Percentiles rank a stretch among this genome's conserved stretches.
phyloP scores from a whole-genome alignment of 257 asterid species.

The Solanum tacnaense region DNA sequence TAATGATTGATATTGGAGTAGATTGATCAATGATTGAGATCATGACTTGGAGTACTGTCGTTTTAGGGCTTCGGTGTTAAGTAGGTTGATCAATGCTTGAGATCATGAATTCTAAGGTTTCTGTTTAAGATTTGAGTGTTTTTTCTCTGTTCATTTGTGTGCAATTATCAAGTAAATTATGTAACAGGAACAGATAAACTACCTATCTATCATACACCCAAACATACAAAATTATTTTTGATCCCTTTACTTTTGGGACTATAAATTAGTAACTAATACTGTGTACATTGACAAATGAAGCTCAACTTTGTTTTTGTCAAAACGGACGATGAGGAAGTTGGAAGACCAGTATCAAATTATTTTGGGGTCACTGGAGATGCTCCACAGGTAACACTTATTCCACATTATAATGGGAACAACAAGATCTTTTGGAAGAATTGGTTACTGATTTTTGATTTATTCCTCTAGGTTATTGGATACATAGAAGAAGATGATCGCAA shows the following conservation, averaged over 20 bases:
- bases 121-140: neutral
- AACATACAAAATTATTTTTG: too few species aligned
- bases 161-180: neutral
- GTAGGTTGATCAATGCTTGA: neutral
- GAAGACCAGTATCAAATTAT: constrained; percentile 81
- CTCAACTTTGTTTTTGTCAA: constrained; percentile 65
- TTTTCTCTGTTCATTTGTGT: neutral
- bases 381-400: constrained; percentile 42
- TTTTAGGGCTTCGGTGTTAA: neutral
- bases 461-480: constrained; percentile 61
- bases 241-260: neutral
- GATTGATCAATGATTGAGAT: neutral
- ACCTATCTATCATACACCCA: neutral
- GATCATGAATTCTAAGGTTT: neutral
- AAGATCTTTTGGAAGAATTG: neutral
- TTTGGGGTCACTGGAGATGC: constrained; percentile 68
- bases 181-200: neutral
- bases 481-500: constrained; percentile 43
- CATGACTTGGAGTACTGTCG: neutral
- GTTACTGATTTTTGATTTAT: neutral
- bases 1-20: neutral
- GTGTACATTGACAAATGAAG: constrained; percentile 30
- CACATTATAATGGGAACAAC: neutral
- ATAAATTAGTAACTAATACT: neutral
- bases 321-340: constrained; percentile 69